Base-by-base conservation (phyloP, 495 filamentous ascomycete genomes). In the Penicillium tannophilum region DNA sequence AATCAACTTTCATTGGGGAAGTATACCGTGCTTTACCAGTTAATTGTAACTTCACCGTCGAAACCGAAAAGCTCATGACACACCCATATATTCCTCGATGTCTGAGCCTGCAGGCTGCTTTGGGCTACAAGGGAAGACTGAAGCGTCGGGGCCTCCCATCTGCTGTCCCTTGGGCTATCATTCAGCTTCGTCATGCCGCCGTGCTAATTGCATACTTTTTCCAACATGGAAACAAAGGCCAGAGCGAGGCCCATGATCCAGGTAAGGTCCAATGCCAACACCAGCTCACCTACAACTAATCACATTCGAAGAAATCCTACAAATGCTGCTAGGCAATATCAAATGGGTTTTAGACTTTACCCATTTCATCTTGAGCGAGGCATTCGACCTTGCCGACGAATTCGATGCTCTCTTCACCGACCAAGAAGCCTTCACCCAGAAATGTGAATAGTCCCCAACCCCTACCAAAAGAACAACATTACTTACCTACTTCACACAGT, bases 321-420 rank as follows among this genome's bases (percentile, higher is more conserved):
- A 70, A 30, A 73, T 77, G 61, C 63, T 80, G 7, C 63, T 78
- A 4, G 75, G 75, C 23, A 80, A 79, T 48, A 74, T 75, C 19
- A 81, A 72, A 66, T 95, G 90, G 90, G 81, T 81, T 2, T 74
- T 89, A 39, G 84, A 89, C 52, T 80, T 93, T 50, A 82, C 88
- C 43, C 79, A 83, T 20, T 93, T 83, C 76, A 71, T 93, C 19
- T 74, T 87, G 7, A 88, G 89, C 69, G 86, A 85, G 30, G 60
- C 91, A 14, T 85, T 90, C 56, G 71, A 82, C 26, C 76, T 91
- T 9, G 76, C 82, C 24, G 79, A 85, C 54, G 82, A 86, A 19
- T 74, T 84, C 36, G 74, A 79, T 61, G 62, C 60, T 53, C 58
- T 76, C n/a, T 61, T 72, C 24, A 59, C 67, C 26, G 74, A 79